Percentiles rank a stretch among this genome's conserved stretches.
Evolutionary conservation across 257 asterid genomes (phyloP).

Genomic region (Jacaranda copaia): DNA sequence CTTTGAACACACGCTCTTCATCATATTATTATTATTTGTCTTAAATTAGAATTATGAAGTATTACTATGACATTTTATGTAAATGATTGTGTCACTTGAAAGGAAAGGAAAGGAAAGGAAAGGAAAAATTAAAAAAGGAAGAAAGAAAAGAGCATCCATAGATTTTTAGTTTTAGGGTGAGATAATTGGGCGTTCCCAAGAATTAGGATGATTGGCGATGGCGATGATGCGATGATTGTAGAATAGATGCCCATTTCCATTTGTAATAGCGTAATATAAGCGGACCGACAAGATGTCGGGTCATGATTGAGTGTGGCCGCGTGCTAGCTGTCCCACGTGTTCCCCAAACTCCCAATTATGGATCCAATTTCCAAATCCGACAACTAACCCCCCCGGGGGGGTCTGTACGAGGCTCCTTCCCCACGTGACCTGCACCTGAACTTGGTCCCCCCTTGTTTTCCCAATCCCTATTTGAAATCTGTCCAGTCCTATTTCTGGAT

Average conservation of each 20-base stretch:
- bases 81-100: background rate
- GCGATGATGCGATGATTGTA: constrained; percentile 39
- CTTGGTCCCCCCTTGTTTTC: constrained; percentile 36
- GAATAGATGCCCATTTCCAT: background rate
- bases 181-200: constrained; percentile 20
- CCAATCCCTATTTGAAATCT: background rate
- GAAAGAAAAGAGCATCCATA: background rate
- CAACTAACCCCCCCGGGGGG: constrained; percentile 35
- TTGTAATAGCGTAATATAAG: background rate
- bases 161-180: background rate
- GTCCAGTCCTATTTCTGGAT: constrained; percentile 13
- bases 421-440: constrained; percentile 79
- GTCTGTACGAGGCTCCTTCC: constrained; percentile 58
- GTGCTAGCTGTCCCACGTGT: constrained; percentile 85
- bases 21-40: too few relatives aligned
- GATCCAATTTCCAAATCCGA: constrained; percentile 52
- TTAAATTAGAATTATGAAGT: background rate
- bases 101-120: background rate
- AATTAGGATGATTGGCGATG: constrained; percentile 42
- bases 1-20: background rate
- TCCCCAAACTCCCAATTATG: constrained; percentile 59
- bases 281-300: constrained; percentile 71
- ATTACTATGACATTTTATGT: background rate
- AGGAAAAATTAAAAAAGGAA: background rate
- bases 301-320: constrained; percentile 49